phyloP scores from a whole-genome alignment of 371 early-diverging fungal species.

The Actinomortierella wolfii region DNA sequence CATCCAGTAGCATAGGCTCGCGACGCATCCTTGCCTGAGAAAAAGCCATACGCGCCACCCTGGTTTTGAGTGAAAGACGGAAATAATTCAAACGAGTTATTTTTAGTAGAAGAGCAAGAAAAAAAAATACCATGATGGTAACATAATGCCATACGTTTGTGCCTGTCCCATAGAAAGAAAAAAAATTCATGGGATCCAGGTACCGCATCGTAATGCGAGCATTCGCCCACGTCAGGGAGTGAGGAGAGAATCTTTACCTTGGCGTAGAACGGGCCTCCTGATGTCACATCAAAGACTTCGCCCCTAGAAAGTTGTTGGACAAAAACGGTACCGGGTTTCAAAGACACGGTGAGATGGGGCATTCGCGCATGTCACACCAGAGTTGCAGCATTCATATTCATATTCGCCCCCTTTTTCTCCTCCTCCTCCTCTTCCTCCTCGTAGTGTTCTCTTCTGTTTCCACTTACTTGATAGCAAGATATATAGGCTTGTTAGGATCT shows the following conservation, averaged over 20 bases:
- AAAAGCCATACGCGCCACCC: slow-evolving; percentile 85
- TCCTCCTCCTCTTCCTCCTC: neutral
- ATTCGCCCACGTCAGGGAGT: neutral
- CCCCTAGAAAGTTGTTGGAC: slow-evolving; percentile 49
- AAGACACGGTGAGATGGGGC: too few species aligned
- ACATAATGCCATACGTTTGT: neutral
- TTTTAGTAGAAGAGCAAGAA: too few species aligned
- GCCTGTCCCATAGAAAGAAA: neutral
- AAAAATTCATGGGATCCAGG: too few species aligned
- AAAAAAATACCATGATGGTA: neutral
- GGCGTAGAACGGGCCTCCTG: slow-evolving; percentile 76
- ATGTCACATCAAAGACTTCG: slow-evolving; percentile 88
- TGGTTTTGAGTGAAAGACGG: slow-evolving; percentile 15
- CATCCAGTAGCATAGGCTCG: slow-evolving; percentile 96
- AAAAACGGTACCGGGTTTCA: neutral
- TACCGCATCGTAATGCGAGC: neutral
- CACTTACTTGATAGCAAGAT: slow-evolving; percentile 84
- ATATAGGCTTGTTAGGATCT: slow-evolving; percentile 77
- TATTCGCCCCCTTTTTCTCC: too few species aligned
- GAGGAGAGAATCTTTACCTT: slow-evolving; percentile 36
- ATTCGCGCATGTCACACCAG: too few species aligned
- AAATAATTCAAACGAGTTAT: neutral
- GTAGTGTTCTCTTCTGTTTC: neutral
- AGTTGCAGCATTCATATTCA: too few species aligned
- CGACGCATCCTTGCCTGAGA: slow-evolving; percentile 93